Evolutionary conservation across 768 basidiomycete species (phyloP).

Genomic region (Rhizopogon sp.): DNA sequence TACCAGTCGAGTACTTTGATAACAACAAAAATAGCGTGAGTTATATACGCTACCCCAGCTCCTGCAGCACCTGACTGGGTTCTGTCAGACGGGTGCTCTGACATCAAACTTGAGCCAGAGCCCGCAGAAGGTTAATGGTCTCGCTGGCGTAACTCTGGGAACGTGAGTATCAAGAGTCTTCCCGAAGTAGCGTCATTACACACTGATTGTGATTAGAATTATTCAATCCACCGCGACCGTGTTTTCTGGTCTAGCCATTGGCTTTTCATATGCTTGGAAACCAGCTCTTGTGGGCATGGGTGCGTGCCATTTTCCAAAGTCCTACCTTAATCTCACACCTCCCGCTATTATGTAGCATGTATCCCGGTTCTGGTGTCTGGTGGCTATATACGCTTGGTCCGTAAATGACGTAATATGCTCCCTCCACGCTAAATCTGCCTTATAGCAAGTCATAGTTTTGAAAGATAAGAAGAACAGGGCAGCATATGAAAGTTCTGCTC

Average conservation of each 20-base stretch:
- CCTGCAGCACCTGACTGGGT: not conserved
- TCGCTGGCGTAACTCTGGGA: constrained; percentile 85
- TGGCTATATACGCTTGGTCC: constrained; percentile 79
- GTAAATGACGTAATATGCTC: constrained; percentile 11
- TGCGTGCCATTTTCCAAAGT: constrained; percentile 21
- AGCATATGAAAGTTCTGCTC: constrained; percentile 75
- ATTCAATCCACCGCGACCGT: constrained; percentile 72
- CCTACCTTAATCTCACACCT: not conserved
- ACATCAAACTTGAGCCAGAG: constrained; percentile 79
- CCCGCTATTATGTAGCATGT: constrained; percentile 40
- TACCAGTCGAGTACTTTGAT: constrained; percentile 34
- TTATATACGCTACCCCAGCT: not conserved
- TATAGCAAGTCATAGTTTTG: constrained; percentile 73
- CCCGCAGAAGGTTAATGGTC: constrained; percentile 84
- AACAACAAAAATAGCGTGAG: constrained; percentile 31
- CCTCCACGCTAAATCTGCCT: not conserved
- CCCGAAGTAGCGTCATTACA: not conserved
- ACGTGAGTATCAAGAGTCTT: constrained; percentile 36
- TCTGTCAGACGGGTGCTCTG: constrained; percentile 64
- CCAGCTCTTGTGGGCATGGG: constrained; percentile 79
- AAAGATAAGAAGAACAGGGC: constrained; percentile 82
- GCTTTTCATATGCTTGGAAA: constrained; percentile 73
- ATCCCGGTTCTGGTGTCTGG: constrained; percentile 61
- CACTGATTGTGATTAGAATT: constrained; percentile 40
- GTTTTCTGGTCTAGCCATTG: constrained; percentile 67